Base-by-base conservation (phyloP, 1,139 yeast genomes). In the Suhomyces bribrorum region DNA sequence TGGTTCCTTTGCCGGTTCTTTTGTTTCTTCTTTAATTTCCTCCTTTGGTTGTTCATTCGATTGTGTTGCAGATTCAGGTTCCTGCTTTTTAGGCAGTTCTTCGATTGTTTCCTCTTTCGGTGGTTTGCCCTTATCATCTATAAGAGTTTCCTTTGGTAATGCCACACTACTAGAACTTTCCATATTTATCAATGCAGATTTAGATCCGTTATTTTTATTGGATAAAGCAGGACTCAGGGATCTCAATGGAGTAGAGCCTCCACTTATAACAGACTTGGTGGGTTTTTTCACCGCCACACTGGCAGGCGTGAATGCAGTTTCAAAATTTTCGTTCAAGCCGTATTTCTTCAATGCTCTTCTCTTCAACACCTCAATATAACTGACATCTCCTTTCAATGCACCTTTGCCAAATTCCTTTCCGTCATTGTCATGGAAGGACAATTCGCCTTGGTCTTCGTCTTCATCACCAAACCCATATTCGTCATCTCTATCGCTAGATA, bases 351-450 rank as follows among this genome's bases (percentile, higher is more conserved):
- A 64, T 4, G 79, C 68, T 53, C 81, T 66, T 46, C 64, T 66
- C 56, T 74, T 77, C 53, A 77, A 64, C 4, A 77, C 76, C 35
- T 77, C 80, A 43, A 79, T 68, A 52, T 78, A 79, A 20, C 69
- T 62, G 29, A 69, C 57, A 31, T 68, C 65, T 23, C 64, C 68
- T 40, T 69, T 60, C 26, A 59, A 48, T 17, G 56, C 59, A 5
- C 66, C 65, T 38, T 57, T 56, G 35, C 65, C 78, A 43, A 74
- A 77, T 46, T 70, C 77, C 38, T 61, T 61, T n/a, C 61, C 61
- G 34, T 61, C 66, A 39, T 54, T 50, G 45, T 69, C 74, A 38
- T 45, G 62, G 46, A 58, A 69, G 13, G 50, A 46, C 38, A 69
- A 62, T 44, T 74, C 78, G 18, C 77, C 75, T 49, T 63, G 62